Percentiles rank a stretch among this genome's conserved stretches.
phyloP scores from a whole-genome alignment of 2,329 filamentous ascomycete genomes.

The Cercospora brassicicola region DNA sequence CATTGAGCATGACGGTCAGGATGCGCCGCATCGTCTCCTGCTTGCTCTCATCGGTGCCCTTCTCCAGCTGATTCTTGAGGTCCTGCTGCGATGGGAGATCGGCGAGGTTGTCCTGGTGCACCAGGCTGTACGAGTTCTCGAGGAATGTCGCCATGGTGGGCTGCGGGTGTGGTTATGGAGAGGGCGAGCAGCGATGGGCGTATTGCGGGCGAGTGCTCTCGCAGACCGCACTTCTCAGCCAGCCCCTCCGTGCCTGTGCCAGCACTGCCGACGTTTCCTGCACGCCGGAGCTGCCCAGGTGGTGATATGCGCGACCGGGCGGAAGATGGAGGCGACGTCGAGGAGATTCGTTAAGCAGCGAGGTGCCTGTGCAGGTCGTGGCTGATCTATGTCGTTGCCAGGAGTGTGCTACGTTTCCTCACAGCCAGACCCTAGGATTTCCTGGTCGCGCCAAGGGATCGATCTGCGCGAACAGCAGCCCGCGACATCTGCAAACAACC shows the following conservation, averaged over 20 bases:
- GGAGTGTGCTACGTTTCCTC: constrained; percentile 7
- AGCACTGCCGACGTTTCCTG: constrained; percentile 14
- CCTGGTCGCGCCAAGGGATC: constrained; percentile 4
- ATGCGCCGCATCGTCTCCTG: constrained; percentile 77
- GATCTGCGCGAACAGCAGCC: neutral
- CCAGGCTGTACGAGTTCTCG: constrained; percentile 91
- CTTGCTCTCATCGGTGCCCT: constrained; percentile 44
- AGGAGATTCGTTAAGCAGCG: neutral
- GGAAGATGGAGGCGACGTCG: neutral
- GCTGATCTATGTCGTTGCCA: constrained; percentile 1
- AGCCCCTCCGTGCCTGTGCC: constrained; percentile 23
- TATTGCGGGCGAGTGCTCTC: constrained; percentile 31
- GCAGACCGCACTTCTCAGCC: constrained; percentile 32
- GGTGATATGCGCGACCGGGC: neutral
- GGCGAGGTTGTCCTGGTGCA: constrained; percentile 95
- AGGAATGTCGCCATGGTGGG: constrained; percentile 87
- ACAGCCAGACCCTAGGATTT: constrained; percentile 7
- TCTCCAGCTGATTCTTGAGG: constrained; percentile 65
- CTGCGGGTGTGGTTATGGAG: constrained; percentile 6
- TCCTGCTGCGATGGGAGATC: constrained; percentile 89
- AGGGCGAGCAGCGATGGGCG: neutral
- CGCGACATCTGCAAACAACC: neutral
- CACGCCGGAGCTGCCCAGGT: constrained; percentile 8
- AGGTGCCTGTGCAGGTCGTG: neutral
- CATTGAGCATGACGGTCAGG: constrained; percentile 95